Conservation (phyloP, 2,329 filamentous ascomycete genomes). For the Fonsecaea erecta region DNA sequence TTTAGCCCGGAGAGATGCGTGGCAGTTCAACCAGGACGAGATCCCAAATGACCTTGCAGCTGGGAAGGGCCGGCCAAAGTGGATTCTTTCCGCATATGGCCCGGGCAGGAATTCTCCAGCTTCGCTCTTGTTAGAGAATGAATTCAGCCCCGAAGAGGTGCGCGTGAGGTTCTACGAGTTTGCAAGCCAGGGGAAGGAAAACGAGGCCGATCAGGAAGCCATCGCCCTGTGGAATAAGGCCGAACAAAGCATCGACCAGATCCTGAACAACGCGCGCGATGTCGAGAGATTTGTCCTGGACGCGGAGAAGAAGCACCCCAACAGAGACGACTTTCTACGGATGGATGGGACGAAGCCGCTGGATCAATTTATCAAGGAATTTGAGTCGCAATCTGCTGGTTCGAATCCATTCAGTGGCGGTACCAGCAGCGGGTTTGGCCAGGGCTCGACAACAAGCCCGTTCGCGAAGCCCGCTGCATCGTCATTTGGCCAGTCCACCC, state of each 20-base stretch:
- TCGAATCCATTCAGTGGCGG: not conserved
- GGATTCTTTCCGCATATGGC: constrained; percentile 85
- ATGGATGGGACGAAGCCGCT: constrained; percentile 34
- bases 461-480: constrained; percentile 40
- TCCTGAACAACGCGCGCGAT: constrained; percentile 69
- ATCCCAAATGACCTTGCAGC: constrained; percentile 69
- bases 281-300: constrained; percentile 72
- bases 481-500: constrained; percentile 49
- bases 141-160: constrained; percentile 89
- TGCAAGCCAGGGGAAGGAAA: constrained; percentile 60
- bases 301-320: constrained; percentile 72
- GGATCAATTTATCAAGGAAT: constrained; percentile 42
- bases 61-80: constrained; percentile 71
- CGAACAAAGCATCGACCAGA: constrained; percentile 72
- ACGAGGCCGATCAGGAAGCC: constrained; percentile 56
- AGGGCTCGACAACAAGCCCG: constrained; percentile 25
- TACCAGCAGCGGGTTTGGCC: constrained; percentile 20
- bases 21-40: constrained; percentile 57
- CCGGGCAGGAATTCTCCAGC: constrained; percentile 76
- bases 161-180: constrained; percentile 72
- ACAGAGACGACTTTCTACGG: constrained; percentile 69
- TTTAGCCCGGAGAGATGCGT: constrained; percentile 42
- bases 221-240: constrained; percentile 66
- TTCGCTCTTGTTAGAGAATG: constrained; percentile 84
- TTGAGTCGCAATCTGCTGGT: constrained; percentile 35